A percentile compares a stretch with the other conserved stretches of the same genome.
Conservation (phyloP, 345 rosid genomes). For the Carallia brachiata region DNA sequence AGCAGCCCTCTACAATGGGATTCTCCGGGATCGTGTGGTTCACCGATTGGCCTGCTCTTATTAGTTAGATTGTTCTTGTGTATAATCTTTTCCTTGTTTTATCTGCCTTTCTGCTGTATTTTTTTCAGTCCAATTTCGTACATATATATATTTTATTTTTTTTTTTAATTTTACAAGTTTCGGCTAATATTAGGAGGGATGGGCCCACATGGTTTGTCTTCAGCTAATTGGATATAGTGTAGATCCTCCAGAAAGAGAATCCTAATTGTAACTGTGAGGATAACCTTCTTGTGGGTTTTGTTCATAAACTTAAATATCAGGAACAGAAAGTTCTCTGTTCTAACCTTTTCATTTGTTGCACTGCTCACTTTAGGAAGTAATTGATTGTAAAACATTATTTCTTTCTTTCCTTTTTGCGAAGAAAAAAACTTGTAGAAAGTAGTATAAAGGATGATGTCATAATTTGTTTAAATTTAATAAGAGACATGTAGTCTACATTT, state of each 20-base stretch:
- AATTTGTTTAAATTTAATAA: too few species aligned
- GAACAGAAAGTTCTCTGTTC: too few species aligned
- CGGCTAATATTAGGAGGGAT: background rate
- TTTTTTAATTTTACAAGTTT: background rate
- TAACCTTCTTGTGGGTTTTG: background rate
- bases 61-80: conserved; percentile 18
- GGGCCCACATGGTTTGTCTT: conserved; percentile 5
- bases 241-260: background rate
- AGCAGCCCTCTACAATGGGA: conserved; percentile 63
- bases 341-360: too few species aligned
- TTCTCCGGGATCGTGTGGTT: conserved; percentile 54
- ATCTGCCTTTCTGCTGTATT: background rate
- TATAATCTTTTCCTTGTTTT: background rate
- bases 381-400: too few species aligned
- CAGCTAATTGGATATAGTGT: conserved; percentile 3
- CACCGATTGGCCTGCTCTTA: conserved; percentile 49
- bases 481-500: too few species aligned
- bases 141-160: background rate
- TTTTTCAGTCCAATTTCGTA: background rate
- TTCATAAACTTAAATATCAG: too few species aligned
- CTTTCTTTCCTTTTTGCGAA: too few species aligned
- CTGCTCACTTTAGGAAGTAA: too few species aligned
- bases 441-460: too few species aligned
- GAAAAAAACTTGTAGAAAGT: too few species aligned
- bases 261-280: background rate